These are phyloP conservation scores for Aspergillus ustus DNA, from an alignment of 2,329 filamentous ascomycete species.

Conservation along the genomic window DNA sequence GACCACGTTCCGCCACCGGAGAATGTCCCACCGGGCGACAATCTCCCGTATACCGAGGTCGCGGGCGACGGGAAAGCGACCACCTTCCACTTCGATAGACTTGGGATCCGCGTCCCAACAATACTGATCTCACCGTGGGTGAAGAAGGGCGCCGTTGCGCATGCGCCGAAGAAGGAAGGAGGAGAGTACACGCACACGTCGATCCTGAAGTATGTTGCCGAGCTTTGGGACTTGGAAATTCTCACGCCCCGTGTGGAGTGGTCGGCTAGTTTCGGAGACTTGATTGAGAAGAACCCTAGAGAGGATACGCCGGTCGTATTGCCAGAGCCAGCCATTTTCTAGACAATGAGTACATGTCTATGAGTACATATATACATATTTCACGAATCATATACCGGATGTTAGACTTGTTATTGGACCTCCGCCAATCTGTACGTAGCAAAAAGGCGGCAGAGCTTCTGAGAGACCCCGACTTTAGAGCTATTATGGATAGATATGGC, in stretches of 20 bases:
- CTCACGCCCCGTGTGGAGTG: constrained; percentile 49
- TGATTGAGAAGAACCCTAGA: constrained; percentile 32
- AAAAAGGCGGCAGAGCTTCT: constrained; percentile 33
- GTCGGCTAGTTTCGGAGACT: constrained; percentile 45
- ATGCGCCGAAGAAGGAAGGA: constrained; percentile 40
- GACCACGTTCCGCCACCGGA: constrained; percentile 46
- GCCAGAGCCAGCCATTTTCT: constrained; percentile 32
- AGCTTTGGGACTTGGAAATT: constrained; percentile 46
- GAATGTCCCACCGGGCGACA: constrained; percentile 42
- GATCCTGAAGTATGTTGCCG: constrained; percentile 47
- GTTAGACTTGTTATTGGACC: too few species aligned
- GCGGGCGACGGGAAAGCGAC: constrained; percentile 32
- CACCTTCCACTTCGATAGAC: constrained; percentile 45
- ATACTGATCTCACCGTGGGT: constrained; percentile 44
- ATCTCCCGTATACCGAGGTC: constrained; percentile 35
- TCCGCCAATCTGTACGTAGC: too few species aligned
- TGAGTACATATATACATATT: not conserved
- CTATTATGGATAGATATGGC: constrained; percentile 34
- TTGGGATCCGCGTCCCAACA: constrained; percentile 43
- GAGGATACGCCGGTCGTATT: constrained; percentile 33
- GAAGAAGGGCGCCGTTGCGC: constrained; percentile 40
- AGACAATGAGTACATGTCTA: not conserved
- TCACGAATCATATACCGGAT: not conserved
- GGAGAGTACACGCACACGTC: constrained; percentile 46
- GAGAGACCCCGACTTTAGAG: constrained; percentile 33